A percentile compares a stretch with the other conserved stretches of the same genome.
Evolutionary conservation across 768 basidiomycete species (phyloP).

Genomic region (Mycena indigotica): DNA sequence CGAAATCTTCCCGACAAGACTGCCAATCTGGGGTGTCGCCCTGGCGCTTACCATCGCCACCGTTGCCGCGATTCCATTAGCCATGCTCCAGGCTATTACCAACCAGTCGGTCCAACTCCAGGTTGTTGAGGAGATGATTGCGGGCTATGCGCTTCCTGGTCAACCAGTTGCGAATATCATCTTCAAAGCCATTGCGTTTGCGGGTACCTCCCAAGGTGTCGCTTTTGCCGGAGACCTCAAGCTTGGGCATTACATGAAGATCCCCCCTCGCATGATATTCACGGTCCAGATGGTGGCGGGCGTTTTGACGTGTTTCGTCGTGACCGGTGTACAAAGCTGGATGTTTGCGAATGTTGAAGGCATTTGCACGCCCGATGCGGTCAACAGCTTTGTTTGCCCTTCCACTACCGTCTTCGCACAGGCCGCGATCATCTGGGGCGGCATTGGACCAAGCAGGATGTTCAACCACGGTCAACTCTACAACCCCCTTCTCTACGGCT

Average conservation of each 20-base stretch:
- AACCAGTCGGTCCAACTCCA: constrained; percentile 72
- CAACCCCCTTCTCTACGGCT: constrained; percentile 68
- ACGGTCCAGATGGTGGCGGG: constrained; percentile 63
- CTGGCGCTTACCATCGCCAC: constrained; percentile 55
- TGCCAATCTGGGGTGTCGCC: constrained; percentile 79
- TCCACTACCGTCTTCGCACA: constrained; percentile 66
- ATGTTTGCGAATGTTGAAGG: constrained; percentile 71
- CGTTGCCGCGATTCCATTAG: constrained; percentile 62
- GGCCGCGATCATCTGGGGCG: constrained; percentile 79
- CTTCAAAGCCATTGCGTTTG: constrained; percentile 70
- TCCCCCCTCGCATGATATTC: constrained; percentile 84
- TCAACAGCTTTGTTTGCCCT: constrained; percentile 72
- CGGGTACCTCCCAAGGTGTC: constrained; percentile 62
- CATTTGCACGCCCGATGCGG: constrained; percentile 67
- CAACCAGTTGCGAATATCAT: constrained; percentile 80
- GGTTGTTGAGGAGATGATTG: constrained; percentile 76
- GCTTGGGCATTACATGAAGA: constrained; percentile 88
- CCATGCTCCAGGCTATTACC: constrained; percentile 86
- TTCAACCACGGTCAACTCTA: constrained; percentile 68
- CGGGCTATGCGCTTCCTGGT: constrained; percentile 78
- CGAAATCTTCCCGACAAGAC: constrained; percentile 70
- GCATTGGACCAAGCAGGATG: constrained; percentile 69
- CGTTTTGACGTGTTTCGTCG: constrained; percentile 58
- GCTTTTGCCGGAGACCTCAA: constrained; percentile 76
- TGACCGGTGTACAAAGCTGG: constrained; percentile 68